Base-by-base conservation (phyloP, 176 grass and related monocot species). In the Triticum monococcum region DNA sequence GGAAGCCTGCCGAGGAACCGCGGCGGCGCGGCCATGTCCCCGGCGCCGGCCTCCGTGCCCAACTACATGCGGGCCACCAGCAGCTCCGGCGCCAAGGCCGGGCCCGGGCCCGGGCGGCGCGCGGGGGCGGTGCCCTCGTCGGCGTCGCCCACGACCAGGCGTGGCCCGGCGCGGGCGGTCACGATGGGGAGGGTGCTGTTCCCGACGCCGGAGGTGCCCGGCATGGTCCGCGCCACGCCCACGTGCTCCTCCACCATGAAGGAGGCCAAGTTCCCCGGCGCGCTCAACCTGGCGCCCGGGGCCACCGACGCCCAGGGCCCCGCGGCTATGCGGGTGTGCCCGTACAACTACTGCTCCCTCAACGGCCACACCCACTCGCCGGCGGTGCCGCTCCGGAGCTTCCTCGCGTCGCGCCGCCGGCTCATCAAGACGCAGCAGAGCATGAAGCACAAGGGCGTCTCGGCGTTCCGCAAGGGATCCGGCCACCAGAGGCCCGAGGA, bases 351-450 rank as follows among this genome's bases (percentile, higher is more conserved):
- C 86, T 98, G 97, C 79, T 98, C 94, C 41, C 87, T 98, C 38
- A 96, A 98, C 73, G 92, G 94, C 5, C 97, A 94, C 89, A 57
- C 4, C 68, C 92, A 98, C 64, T 75, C 89, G 59, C 89, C 85
- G 8, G 69, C 90, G 48, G 94, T 90, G 79, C 92, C 97, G 25
- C 88, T 98, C 41, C 95, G 87, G 85, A 87, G 89, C 56, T 96
- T 98, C 84, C 86, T 96, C 41, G 91, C 97, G 22, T 91, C 72
- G 60, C 93, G 89, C 41, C 90, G 94, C 20, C 87, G 89, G 37
- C 81, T 95, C 33, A 91, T 98, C 79, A 98, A 94, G 88, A 90
- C 94, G 86, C 97, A 98, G 86, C 88, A 94, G 90, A 96, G 87
- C 76, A 91, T 98, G 88, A 96, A 94, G 89, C 86, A 94, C 48